Conservation (phyloP, 2,329 filamentous ascomycete genomes). For the Pseudogymnoascus sp. region DNA sequence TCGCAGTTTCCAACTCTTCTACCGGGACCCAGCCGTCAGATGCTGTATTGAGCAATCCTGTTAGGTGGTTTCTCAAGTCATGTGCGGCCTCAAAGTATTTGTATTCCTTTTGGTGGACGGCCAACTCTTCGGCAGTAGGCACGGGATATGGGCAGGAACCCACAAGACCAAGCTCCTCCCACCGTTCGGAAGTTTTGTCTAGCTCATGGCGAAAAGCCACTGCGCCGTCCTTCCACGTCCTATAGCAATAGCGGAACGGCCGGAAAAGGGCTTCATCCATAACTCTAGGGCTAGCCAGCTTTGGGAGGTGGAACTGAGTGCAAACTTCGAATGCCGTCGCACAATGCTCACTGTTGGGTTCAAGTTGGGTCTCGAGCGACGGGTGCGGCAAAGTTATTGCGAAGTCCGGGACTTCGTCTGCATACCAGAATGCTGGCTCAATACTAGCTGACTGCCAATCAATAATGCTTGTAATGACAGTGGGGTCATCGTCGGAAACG, state of each 20-base stretch:
- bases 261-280: slow-evolving; percentile 32
- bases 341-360: slow-evolving; percentile 25
- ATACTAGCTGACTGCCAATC: slow-evolving; percentile 36
- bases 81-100: slow-evolving; percentile 17
- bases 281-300: slow-evolving; percentile 26
- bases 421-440: slow-evolving; percentile 34
- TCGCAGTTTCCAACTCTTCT: slow-evolving; percentile 18
- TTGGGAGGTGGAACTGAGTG: slow-evolving; percentile 27
- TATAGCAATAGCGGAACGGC: slow-evolving; percentile 34
- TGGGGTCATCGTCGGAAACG: slow-evolving; percentile 32
- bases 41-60: slow-evolving; percentile 11
- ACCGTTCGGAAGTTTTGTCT: slow-evolving; percentile 32
- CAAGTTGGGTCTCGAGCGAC: slow-evolving; percentile 15
- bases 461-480: slow-evolving; percentile 32
- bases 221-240: slow-evolving; percentile 35
- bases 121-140: slow-evolving; percentile 17
- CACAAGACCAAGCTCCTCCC: slow-evolving; percentile 32
- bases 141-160: slow-evolving; percentile 25
- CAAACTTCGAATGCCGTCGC: slow-evolving; percentile 28
- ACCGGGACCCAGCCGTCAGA: slow-evolving; percentile 20
- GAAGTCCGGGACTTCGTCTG: slow-evolving; percentile 34
- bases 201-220: slow-evolving; percentile 34
- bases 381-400: slow-evolving; percentile 23
- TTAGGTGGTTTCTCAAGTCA: slow-evolving; percentile 15
- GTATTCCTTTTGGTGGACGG: slow-evolving; percentile 13